Evolutionary conservation across 306 rosid genomes (phyloP).

Genomic region (Mimosa bimucronata): DNA sequence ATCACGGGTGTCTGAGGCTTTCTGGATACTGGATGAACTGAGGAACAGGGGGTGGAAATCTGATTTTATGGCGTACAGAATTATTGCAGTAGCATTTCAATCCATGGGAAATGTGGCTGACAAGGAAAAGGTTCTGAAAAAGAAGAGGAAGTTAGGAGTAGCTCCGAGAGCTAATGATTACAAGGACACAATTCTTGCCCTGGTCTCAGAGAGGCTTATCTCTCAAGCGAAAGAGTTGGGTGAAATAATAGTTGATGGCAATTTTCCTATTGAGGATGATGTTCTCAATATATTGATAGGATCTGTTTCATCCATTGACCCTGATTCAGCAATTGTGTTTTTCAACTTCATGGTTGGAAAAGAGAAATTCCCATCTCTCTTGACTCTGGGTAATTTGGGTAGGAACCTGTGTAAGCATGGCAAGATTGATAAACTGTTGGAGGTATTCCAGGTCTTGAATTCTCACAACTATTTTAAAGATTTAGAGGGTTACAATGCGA

Average conservation of each 20-base stretch:
- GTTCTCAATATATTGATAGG: constrained; percentile 77
- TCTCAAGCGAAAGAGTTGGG: constrained; percentile 76
- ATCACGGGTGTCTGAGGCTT: constrained; percentile 62
- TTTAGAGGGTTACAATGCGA: constrained; percentile 71
- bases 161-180: constrained; percentile 80
- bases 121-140: constrained; percentile 73
- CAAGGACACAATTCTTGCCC: constrained; percentile 58
- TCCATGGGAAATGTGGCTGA: constrained; percentile 58
- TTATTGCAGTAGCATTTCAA: constrained; percentile 64
- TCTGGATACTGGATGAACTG: constrained; percentile 63
- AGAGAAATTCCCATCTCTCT: constrained; percentile 65
- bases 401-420: constrained; percentile 66
- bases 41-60: constrained; percentile 79
- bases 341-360: constrained; percentile 71
- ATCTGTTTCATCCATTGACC: constrained; percentile 65
- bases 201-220: constrained; percentile 60
- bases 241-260: constrained; percentile 69
- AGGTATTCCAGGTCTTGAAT: constrained; percentile 57
- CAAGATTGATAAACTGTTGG: constrained; percentile 62
- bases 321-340: constrained; percentile 61
- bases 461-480: constrained; percentile 61
- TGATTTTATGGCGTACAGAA: constrained; percentile 89
- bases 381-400: constrained; percentile 67
- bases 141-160: constrained; percentile 91
- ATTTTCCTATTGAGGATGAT: constrained; percentile 74